Evolutionary conservation across 2,329 filamentous ascomycete species (phyloP).

Genomic region (Sporothrix humicola): DNA sequence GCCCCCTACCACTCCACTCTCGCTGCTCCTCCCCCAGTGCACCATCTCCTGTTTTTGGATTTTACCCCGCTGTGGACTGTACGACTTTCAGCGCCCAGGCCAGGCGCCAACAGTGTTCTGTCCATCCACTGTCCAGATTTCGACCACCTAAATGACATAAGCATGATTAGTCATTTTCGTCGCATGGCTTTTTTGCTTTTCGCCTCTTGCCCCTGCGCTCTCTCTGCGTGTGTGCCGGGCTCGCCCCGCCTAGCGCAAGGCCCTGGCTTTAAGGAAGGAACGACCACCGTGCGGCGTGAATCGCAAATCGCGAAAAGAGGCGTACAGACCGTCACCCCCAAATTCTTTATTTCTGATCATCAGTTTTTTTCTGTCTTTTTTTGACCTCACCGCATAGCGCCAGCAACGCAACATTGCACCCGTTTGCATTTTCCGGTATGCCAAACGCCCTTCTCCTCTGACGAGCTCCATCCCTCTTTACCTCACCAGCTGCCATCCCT

Average conservation of each 20-base stretch:
- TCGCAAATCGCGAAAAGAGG: constrained; percentile 27
- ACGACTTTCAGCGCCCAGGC: neutral
- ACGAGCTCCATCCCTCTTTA: neutral
- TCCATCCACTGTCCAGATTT: neutral
- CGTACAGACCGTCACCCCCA: constrained; percentile 12
- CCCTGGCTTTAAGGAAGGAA: neutral
- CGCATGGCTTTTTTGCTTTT: neutral
- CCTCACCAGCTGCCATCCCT: neutral
- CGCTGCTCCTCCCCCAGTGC: constrained; percentile 22
- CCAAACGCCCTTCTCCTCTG: neutral
- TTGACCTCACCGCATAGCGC: constrained; percentile 2
- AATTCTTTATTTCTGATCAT: neutral
- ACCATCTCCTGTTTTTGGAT: neutral
- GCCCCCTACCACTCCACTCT: constrained; percentile 25
- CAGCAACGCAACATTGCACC: neutral
- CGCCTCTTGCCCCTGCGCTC: too few relatives aligned
- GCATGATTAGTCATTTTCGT: constrained; percentile 17
- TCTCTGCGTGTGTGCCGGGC: neutral
- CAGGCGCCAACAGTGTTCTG: neutral
- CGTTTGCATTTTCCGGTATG: constrained; percentile 8
- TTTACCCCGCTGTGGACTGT: constrained; percentile 23
- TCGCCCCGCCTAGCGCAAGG: constrained; percentile 24
- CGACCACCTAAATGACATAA: neutral
- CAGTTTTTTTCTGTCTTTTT: neutral
- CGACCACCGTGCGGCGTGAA: constrained; percentile 15